Base-by-base conservation (phyloP, 768 basidiomycete species). In the Russula virescens region DNA sequence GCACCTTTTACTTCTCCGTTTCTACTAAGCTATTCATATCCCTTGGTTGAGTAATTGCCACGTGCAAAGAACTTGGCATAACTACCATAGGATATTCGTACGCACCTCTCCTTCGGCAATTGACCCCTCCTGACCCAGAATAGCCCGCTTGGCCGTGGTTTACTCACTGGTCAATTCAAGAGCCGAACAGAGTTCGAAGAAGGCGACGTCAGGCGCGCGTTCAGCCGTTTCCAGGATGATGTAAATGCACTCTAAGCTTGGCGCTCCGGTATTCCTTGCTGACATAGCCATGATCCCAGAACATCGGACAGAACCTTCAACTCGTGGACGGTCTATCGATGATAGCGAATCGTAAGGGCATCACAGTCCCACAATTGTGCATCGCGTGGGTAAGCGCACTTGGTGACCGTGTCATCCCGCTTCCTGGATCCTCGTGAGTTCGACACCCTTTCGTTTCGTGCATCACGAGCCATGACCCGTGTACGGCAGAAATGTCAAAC, bases 31-130 rank as follows among this genome's bases (percentile, higher is more conserved):
- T n/a, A n/a, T n/a, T n/a, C n/a, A n/a, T n/a, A n/a, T n/a, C n/a
- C 31, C 31, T 31, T 31, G 5, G 31, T 21, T 21, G 46, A 75
- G 85, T 85, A 10, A 78, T 87, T 63, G 76, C 76, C 1, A 77
- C 82, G 1, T 80, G 82, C 6, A 71, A 75, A 52, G 82, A 85
- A 62, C 78, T 85, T 23, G 79, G 79, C 1, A 76, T 87, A 55
- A 72, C 83, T 10, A 78, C 87, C 23, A 71, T 81, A 16, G 84
- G 79, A 31, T 88, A 88, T 69, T 81, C 83, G 80, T 80, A 56
- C 14, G 77, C 19, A 13, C 25, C 26, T 26, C 25, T 71, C 2
- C 40, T 23, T 16, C 48, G 8, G 31, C 31, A 31, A 31, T 46
- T 10, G 10, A 3, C 31, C 8, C 31, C 31, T 31, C 31, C 31